phyloP scores from a whole-genome alignment of 805 yeast species.

The Komagataella populi region DNA sequence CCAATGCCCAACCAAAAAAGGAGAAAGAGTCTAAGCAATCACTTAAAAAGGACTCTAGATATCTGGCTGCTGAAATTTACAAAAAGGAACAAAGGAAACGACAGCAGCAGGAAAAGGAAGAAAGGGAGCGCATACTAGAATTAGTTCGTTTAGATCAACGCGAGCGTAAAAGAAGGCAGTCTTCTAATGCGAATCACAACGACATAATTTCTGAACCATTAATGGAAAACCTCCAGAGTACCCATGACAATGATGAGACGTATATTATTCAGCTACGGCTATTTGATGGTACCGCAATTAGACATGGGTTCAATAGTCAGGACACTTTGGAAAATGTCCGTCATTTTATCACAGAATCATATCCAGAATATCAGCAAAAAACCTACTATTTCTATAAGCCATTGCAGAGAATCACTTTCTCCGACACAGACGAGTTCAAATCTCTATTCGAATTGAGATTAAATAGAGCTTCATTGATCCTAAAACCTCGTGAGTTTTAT shows the following conservation, averaged over 20 bases:
- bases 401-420: conserved; percentile 50
- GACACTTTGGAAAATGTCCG: conserved; percentile 46
- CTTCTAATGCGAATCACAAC: not conserved
- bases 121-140: conserved; percentile 39
- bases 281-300: conserved; percentile 50
- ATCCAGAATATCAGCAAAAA: conserved; percentile 30
- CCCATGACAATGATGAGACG: conserved; percentile 22
- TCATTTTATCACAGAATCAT: conserved; percentile 36
- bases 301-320: conserved; percentile 30
- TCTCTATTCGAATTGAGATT: conserved; percentile 42
- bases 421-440: conserved; percentile 42
- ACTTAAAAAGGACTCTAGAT: conserved; percentile 27
- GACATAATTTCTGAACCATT: conserved; percentile 1
- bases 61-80: conserved; percentile 20
- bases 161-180: conserved; percentile 20
- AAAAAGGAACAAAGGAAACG: conserved; percentile 23
- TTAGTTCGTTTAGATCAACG: conserved; percentile 38
- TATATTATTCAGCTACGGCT: conserved; percentile 37
- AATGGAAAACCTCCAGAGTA: conserved; percentile 8
- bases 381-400: conserved; percentile 38
- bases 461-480: conserved; percentile 55
- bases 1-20: not conserved
- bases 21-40: conserved; percentile 7
- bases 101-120: conserved; percentile 26
- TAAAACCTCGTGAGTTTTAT: conserved; percentile 37